Conservation (phyloP, 2,329 filamentous ascomycete genomes). For the Fusarium sp. region DNA sequence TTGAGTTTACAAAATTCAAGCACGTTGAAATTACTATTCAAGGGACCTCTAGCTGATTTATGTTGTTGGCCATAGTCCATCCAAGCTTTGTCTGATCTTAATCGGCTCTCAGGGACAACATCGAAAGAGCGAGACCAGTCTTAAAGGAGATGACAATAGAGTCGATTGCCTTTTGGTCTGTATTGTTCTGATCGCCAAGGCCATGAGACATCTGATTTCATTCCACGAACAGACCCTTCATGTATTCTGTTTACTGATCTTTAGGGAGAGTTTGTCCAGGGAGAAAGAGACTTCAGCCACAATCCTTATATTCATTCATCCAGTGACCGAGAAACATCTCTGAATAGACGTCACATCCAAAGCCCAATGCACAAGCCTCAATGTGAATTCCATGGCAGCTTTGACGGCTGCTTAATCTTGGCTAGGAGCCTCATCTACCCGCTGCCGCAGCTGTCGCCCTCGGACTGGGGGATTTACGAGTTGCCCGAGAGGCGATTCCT, state of each 20-base stretch:
- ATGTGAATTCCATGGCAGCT: conserved; percentile 6
- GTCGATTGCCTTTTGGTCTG: neutral
- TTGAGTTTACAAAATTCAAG: neutral
- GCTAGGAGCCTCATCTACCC: conserved; percentile 17
- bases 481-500: neutral
- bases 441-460: neutral
- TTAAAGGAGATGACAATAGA: conserved; percentile 7
- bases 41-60: conserved; percentile 5
- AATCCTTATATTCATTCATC: neutral
- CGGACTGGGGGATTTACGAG: neutral
- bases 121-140: neutral
- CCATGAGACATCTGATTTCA: neutral
- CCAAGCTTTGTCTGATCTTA: neutral
- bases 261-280: conserved; percentile 4
- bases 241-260: conserved; percentile 6
- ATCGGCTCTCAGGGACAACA: neutral
- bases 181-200: conserved; percentile 19
- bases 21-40: neutral
- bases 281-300: conserved; percentile 33
- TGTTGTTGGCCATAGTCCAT: neutral
- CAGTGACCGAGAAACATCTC: neutral
- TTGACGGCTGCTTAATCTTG: conserved; percentile 13
- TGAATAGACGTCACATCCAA: conserved; percentile 16
- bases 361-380: neutral
- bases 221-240: neutral